These are phyloP conservation scores for Ophiostoma sp. DNA, from an alignment of 2,329 filamentous ascomycete species.

Conservation along the genomic window DNA sequence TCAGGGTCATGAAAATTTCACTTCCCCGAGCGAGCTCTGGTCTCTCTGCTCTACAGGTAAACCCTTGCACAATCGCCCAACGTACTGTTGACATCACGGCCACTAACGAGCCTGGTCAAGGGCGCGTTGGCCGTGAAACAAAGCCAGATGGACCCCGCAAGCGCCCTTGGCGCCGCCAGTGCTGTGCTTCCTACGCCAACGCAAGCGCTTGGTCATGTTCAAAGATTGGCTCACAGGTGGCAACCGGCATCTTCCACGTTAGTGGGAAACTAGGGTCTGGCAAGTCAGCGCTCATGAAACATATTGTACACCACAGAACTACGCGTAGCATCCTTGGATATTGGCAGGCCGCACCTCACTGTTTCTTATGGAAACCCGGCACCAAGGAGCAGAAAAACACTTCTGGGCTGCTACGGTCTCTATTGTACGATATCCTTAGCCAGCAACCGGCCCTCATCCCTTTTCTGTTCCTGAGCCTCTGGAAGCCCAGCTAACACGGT, in stretches of 20 bases:
- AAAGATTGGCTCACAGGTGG: constrained; percentile 8
- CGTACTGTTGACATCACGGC: no score
- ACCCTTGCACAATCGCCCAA: no score
- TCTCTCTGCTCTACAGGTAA: no score
- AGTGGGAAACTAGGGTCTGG: constrained; percentile 18
- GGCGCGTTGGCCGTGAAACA: no score
- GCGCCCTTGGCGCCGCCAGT: constrained; percentile 6
- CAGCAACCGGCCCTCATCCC: neutral
- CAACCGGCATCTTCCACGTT: constrained; percentile 17
- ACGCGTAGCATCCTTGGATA: neutral
- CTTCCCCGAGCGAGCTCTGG: no score
- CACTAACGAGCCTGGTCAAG: no score
- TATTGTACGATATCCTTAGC: constrained; percentile 4
- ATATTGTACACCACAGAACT: neutral
- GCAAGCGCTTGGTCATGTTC: neutral
- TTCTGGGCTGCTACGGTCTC: constrained; percentile 7
- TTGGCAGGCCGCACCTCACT: constrained; percentile 8
- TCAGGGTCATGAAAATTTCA: no score
- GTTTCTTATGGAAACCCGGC: constrained; percentile 20
- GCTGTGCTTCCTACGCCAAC: neutral
- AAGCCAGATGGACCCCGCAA: neutral
- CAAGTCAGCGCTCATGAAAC: constrained; percentile 21
- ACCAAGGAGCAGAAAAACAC: neutral
- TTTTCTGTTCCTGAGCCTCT: neutral
- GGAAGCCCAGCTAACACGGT: neutral